Conservation (phyloP, 441 rosid species). For the Brassica hybrid region DNA sequence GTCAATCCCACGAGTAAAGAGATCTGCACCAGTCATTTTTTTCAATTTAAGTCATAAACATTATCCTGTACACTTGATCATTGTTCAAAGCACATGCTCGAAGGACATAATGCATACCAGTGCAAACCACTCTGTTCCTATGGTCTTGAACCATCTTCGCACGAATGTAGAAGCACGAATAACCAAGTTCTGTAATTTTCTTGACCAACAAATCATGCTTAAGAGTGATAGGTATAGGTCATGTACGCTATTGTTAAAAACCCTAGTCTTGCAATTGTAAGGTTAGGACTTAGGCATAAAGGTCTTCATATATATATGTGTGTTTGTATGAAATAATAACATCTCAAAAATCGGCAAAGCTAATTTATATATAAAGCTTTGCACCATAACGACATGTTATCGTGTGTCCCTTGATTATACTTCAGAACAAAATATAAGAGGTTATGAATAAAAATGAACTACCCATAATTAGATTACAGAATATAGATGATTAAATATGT, state of each 20-base stretch:
- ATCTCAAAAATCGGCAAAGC: too few species aligned
- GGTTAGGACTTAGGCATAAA: too few species aligned
- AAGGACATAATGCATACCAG: conserved; percentile 58
- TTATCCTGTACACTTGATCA: conserved; percentile 4
- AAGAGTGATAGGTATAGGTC: neutral
- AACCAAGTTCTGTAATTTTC: conserved; percentile 96
- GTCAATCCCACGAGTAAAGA: conserved; percentile 94
- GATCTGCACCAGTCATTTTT: conserved; percentile 54
- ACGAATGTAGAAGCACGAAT: conserved; percentile 91
- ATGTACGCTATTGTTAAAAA: too few species aligned
- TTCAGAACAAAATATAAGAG: neutral
- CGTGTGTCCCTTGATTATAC: neutral
- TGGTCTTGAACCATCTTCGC: conserved; percentile 98
- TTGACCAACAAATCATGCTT: conserved; percentile 35
- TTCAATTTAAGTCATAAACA: conserved; percentile 7
- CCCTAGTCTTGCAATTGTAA: neutral
- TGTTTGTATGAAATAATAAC: too few species aligned
- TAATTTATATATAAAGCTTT: too few species aligned
- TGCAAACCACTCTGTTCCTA: conserved; percentile 95
- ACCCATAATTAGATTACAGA: conserved; percentile 39
- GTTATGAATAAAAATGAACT: neutral
- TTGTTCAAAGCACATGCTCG: conserved; percentile 15
- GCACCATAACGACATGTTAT: neutral
- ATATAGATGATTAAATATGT: conserved; percentile 15
- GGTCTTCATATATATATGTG: too few species aligned